Evolutionary conservation across 2,329 filamentous ascomycete genomes (phyloP).

Genomic region (Pyrenochaeta sp.): DNA sequence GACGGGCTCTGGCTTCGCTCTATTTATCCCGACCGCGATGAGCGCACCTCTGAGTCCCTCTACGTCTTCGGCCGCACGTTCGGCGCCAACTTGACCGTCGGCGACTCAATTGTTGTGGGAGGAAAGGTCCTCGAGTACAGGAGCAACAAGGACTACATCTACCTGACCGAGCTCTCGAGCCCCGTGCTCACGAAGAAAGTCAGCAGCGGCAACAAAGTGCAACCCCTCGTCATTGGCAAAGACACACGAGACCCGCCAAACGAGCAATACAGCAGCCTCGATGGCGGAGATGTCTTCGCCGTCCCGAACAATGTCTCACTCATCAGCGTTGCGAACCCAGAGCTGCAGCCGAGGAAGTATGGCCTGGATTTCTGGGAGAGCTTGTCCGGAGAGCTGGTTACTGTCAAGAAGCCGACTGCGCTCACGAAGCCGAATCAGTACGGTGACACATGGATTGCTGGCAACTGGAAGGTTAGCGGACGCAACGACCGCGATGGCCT

Average conservation of each 20-base stretch:
- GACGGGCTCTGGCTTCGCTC: conserved; percentile 72
- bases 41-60: conserved; percentile 69
- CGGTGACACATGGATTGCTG: conserved; percentile 74
- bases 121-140: conserved; percentile 69
- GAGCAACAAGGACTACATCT: conserved; percentile 65
- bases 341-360: conserved; percentile 67
- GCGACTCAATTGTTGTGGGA: conserved; percentile 68
- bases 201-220: conserved; percentile 63
- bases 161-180: conserved; percentile 68
- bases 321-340: conserved; percentile 68
- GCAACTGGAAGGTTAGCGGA: conserved; percentile 70
- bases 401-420: conserved; percentile 64
- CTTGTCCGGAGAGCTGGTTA: conserved; percentile 72
- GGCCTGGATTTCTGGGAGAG: conserved; percentile 80
- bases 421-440: conserved; percentile 69
- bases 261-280: conserved; percentile 67
- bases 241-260: conserved; percentile 67
- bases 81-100: conserved; percentile 63
- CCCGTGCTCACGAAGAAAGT: conserved; percentile 64
- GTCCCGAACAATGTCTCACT: conserved; percentile 69
- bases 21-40: conserved; percentile 63
- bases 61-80: conserved; percentile 69
- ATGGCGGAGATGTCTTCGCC: conserved; percentile 70
- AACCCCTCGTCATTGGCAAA: conserved; percentile 68
- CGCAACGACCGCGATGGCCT: conserved; percentile 70